These are phyloP conservation scores for Suillus americanus DNA, from an alignment of 768 basidiomycete genomes.

Conservation along the genomic window DNA sequence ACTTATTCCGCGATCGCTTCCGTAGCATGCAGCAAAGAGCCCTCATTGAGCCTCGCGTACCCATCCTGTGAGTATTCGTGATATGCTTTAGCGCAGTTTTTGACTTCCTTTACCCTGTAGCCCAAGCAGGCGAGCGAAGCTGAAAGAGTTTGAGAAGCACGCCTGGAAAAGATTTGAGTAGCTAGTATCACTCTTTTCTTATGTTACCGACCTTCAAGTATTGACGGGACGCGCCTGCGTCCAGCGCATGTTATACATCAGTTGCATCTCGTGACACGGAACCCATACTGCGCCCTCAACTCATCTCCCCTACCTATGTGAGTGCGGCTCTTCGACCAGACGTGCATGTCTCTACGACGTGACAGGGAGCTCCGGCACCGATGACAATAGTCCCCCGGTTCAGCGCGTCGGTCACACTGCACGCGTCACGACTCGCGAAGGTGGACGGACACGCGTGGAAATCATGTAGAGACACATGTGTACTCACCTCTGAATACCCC, in stretches of 20 bases:
- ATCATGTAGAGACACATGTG: not conserved
- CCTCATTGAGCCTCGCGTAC: conserved; percentile 83
- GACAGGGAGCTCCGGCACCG: not conserved
- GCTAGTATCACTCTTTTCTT: not conserved
- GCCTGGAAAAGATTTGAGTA: conserved; percentile 74
- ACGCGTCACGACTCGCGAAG: not conserved
- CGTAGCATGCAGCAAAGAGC: conserved; percentile 85
- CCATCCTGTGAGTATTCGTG: conserved; percentile 52
- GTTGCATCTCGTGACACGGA: not conserved
- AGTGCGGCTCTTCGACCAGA: not conserved
- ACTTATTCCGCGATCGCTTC: conserved; percentile 88
- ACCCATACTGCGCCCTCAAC: not conserved
- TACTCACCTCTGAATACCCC: not conserved
- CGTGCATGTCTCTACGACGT: not conserved
- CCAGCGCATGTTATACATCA: not conserved
- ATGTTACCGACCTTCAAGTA: not conserved
- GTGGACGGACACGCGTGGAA: not conserved
- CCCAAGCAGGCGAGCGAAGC: conserved; percentile 36
- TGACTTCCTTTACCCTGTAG: conserved; percentile 13
- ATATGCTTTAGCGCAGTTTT: conserved; percentile 24
- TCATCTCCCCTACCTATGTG: not conserved
- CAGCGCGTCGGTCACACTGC: not conserved
- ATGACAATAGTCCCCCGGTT: not conserved
- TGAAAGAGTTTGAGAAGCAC: conserved; percentile 74
- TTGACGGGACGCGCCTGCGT: not conserved